Evolutionary conservation across 1,284 basidiomycete genomes (phyloP).

Genomic region (Microbotryomycetes sp.): DNA sequence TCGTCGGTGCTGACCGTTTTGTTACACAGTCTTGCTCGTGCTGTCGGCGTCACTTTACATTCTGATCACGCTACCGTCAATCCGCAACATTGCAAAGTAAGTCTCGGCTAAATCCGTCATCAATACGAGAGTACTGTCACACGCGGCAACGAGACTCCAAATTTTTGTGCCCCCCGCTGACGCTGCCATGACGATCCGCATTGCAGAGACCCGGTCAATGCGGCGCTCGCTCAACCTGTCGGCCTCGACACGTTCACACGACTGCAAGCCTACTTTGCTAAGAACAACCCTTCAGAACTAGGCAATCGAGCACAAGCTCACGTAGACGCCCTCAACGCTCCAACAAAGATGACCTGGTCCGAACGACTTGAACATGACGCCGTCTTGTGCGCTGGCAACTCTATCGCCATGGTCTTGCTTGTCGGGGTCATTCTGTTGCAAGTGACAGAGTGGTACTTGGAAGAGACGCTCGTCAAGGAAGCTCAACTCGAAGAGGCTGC

Average conservation of each 20-base stretch:
- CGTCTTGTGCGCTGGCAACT: conserved; percentile 28
- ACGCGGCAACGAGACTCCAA: too few species aligned
- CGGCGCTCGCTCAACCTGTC: conserved; percentile 4
- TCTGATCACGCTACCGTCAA: conserved; percentile 24
- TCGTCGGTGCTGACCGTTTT: background rate
- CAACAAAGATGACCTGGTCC: conserved; percentile 14
- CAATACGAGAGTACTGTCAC: too few species aligned
- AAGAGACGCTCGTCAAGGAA: conserved; percentile 21
- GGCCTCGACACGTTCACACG: conserved; percentile 22
- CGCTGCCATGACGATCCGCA: too few species aligned
- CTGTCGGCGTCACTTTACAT: conserved; percentile 27
- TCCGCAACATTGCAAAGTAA: conserved; percentile 26
- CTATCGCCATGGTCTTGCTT: conserved; percentile 14
- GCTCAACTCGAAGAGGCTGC: conserved; percentile 2
- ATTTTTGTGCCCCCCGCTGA: too few species aligned
- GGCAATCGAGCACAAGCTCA: conserved; percentile 23
- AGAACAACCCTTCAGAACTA: conserved; percentile 8
- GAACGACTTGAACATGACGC: conserved; percentile 22
- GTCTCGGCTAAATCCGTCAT: background rate
- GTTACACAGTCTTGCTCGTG: conserved; percentile 18
- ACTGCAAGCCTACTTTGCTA: conserved; percentile 16
- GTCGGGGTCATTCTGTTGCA: conserved; percentile 25
- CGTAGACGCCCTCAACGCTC: background rate
- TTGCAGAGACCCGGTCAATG: conserved; percentile 27
- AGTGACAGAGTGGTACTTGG: conserved; percentile 29